These are phyloP conservation scores for Geotrichum europaeum DNA, from an alignment of 1,139 yeast genomes.

Conservation along the genomic window DNA sequence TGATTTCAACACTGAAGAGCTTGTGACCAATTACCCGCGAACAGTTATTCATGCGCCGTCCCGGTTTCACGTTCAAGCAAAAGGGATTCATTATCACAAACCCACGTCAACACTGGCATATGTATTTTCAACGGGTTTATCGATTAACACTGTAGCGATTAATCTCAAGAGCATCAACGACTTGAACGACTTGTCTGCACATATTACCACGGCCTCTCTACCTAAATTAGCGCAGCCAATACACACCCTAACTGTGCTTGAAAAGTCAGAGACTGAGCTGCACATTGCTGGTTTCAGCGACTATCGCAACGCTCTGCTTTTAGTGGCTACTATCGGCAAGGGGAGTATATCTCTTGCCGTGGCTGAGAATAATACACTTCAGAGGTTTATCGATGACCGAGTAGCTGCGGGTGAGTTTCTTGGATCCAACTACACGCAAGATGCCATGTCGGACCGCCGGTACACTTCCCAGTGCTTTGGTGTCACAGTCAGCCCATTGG, in stretches of 20 bases:
- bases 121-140: constrained; percentile 11
- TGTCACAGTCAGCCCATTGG: constrained; percentile 12
- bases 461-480: constrained; percentile 15
- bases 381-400: constrained; percentile 13
- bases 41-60: constrained; percentile 5
- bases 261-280: background rate
- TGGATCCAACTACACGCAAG: constrained; percentile 9
- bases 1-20: background rate
- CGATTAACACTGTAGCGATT: background rate
- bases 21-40: background rate
- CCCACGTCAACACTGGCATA: background rate
- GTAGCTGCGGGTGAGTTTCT: constrained; percentile 14
- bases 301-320: background rate
- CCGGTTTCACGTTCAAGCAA: constrained; percentile 3
- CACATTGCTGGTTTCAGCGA: constrained; percentile 9
- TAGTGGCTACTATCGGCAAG: background rate
- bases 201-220: background rate
- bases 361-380: constrained; percentile 1
- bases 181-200: background rate
- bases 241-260: background rate
- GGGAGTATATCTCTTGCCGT: background rate
- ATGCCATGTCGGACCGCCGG: constrained; percentile 7
- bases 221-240: constrained; percentile 2
- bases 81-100: background rate
- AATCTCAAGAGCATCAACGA: background rate